A percentile compares a stretch with the other conserved stretches of the same genome.
These are phyloP conservation scores for Alternaria triticimaculans DNA, from an alignment of 2,329 filamentous ascomycete species.

Conservation along the genomic window DNA sequence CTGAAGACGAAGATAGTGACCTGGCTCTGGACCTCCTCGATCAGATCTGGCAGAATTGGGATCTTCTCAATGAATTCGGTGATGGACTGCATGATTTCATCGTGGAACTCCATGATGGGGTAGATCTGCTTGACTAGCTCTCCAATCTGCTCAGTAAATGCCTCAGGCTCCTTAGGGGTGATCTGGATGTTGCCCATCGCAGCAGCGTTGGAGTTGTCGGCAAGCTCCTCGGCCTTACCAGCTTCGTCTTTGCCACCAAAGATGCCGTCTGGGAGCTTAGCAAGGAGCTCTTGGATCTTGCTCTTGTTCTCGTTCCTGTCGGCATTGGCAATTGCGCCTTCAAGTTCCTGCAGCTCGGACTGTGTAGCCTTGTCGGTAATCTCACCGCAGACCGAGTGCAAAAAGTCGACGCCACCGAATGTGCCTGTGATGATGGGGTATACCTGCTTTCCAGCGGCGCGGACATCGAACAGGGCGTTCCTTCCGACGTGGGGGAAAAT, in stretches of 20 bases:
- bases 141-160: constrained; percentile 78
- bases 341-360: constrained; percentile 86
- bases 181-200: constrained; percentile 78
- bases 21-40: constrained; percentile 87
- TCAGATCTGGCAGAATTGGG: constrained; percentile 80
- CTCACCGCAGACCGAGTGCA: constrained; percentile 82
- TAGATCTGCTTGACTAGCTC: constrained; percentile 80
- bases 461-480: constrained; percentile 72
- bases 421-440: constrained; percentile 89
- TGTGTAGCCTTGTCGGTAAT: constrained; percentile 90
- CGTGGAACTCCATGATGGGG: constrained; percentile 89
- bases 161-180: constrained; percentile 80
- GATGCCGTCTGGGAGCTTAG: constrained; percentile 80
- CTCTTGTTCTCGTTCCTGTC: constrained; percentile 72
- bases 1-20: constrained; percentile 89
- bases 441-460: constrained; percentile 69
- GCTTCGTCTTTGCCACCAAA: constrained; percentile 79
- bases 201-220: constrained; percentile 74
- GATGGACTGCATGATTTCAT: constrained; percentile 83
- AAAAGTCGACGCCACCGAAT: constrained; percentile 92
- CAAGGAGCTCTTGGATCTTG: constrained; percentile 77
- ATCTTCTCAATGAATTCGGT: constrained; percentile 81
- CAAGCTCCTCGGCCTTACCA: constrained; percentile 78
- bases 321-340: constrained; percentile 75
- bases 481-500: constrained; percentile 89